Evolutionary conservation across 768 basidiomycete genomes (phyloP), one percentile per base, ranked within the genome.

Genomic region (Porpolomopsis calyptriformis): DNA sequence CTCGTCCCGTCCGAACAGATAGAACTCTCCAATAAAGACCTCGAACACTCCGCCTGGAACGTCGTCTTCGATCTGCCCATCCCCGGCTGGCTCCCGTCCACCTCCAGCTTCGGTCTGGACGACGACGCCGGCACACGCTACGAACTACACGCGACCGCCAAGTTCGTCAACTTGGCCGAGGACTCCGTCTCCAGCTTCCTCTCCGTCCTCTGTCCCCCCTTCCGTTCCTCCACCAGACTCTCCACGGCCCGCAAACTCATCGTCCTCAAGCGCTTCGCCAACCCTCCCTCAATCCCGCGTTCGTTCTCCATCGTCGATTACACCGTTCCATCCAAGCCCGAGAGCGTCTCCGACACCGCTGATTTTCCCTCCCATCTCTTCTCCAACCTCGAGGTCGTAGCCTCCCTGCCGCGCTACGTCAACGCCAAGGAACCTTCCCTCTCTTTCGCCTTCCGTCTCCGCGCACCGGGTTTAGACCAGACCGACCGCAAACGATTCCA

Each of bases 61-160:
- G 67, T 90, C 46, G 68, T 80, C 14, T 94, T 93, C 60, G 81
- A 90, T 60, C 64, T 96, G 3, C 72, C 77, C 12, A 65, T 93
- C n/a, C 90, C 91, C 4, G 92, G 90, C 14, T 94, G 92, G 92
- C 71, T 96, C 2, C 91, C 91, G 6, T 69, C 72, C 1, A 71
- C 77, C 12, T 66, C 76, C 20, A 54, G 43, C 2, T 72, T 77
- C 48, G 77, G 79, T 12, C 18, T 38, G 20, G 59, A 70, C 12
- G 69, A 71, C 16, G 68, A 69, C 10, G 56, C 73, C 26, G 83
- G 83, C 18, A 75, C 77, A 4, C 72, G 71, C 45, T 90, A 90
- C 57, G 67, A 70, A 16, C 67, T 90, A 22, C 76, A 74, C 51
- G 83, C 85, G 12, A 74, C 74, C 20, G 84, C 81, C 7, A 77